Conservation (phyloP, 2,329 filamentous ascomycete genomes). For the Alternaria alternata region DNA sequence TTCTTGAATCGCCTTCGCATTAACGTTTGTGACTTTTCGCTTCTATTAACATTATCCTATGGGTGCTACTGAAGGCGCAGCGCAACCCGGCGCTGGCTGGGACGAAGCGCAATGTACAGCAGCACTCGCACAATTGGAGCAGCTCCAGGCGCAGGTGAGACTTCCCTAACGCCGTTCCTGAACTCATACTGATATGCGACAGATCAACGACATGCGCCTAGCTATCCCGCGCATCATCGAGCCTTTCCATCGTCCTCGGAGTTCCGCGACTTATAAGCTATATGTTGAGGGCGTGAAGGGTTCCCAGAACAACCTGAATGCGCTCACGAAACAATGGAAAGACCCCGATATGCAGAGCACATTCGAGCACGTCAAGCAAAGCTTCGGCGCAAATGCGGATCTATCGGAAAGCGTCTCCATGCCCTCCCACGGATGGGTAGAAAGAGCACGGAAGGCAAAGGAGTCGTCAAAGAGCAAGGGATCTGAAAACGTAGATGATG, state of each 20-base stretch:
- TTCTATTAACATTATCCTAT: conserved; percentile 18
- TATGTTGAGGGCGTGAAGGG: conserved; percentile 50
- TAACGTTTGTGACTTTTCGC: not conserved
- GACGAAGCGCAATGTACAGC: conserved; percentile 52
- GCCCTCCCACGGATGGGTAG: conserved; percentile 51
- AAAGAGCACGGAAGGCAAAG: conserved; percentile 34
- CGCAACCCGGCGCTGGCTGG: conserved; percentile 38
- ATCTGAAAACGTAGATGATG: conserved; percentile 19
- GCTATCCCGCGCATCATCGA: conserved; percentile 54
- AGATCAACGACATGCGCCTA: conserved; percentile 55
- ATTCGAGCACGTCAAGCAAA: conserved; percentile 48
- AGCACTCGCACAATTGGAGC: conserved; percentile 56
- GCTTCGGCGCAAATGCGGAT: conserved; percentile 48
- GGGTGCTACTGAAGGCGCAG: conserved; percentile 22
- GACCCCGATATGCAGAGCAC: conserved; percentile 47
- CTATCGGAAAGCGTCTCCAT: conserved; percentile 46
- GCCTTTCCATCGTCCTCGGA: conserved; percentile 46
- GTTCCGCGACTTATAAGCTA: conserved; percentile 47
- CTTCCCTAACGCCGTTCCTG: not conserved
- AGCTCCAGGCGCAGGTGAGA: conserved; percentile 54
- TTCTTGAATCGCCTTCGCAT: not conserved
- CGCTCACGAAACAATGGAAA: conserved; percentile 50
- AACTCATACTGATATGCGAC: conserved; percentile 10
- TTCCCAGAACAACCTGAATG: conserved; percentile 48
- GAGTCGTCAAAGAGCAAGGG: conserved; percentile 20